phyloP scores from a whole-genome alignment of 169 alveolate genomes.

The Cyclospora cayetanensis region DNA sequence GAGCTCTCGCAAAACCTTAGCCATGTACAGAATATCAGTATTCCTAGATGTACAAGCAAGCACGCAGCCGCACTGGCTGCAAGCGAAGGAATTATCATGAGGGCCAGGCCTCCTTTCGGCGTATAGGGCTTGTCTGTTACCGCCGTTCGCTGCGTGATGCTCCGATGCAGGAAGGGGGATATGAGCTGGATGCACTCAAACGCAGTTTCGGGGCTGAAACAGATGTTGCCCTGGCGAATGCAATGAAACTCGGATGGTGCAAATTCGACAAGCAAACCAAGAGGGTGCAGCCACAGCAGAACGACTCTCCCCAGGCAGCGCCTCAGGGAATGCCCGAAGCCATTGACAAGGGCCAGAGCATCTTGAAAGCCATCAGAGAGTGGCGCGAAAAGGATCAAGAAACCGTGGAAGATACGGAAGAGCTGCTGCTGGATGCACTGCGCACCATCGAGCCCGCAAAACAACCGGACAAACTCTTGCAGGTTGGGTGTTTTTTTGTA shows the following conservation, averaged over 20 bases:
- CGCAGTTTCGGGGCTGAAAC: slow-evolving; percentile 22
- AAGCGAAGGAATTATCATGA: too few species aligned
- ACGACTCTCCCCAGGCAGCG: background rate
- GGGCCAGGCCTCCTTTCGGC: too few species aligned
- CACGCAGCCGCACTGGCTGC: too few species aligned
- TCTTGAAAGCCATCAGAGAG: background rate
- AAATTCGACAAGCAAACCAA: slow-evolving; percentile 59
- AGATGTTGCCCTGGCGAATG: slow-evolving; percentile 34
- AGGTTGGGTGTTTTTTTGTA: too few species aligned
- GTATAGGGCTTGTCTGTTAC: too few species aligned
- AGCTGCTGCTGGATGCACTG: background rate
- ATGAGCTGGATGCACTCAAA: background rate
- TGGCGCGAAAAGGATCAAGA: background rate
- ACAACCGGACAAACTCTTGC: background rate
- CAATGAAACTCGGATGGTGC: slow-evolving; percentile 48
- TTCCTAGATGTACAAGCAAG: too few species aligned
- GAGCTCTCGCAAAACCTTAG: too few species aligned
- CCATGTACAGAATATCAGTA: too few species aligned
- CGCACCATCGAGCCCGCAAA: background rate
- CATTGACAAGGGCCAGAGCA: background rate
- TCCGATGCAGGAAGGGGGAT: background rate
- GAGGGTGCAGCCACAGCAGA: background rate
- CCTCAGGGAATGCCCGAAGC: background rate
- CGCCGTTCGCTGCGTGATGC: too few species aligned
- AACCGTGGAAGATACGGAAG: background rate